A percentile compares a stretch with the other conserved stretches of the same genome.
These are phyloP conservation scores for Calamus simplicifolius DNA, from an alignment of 176 grass and related monocot genomes.

Conservation along the genomic window DNA sequence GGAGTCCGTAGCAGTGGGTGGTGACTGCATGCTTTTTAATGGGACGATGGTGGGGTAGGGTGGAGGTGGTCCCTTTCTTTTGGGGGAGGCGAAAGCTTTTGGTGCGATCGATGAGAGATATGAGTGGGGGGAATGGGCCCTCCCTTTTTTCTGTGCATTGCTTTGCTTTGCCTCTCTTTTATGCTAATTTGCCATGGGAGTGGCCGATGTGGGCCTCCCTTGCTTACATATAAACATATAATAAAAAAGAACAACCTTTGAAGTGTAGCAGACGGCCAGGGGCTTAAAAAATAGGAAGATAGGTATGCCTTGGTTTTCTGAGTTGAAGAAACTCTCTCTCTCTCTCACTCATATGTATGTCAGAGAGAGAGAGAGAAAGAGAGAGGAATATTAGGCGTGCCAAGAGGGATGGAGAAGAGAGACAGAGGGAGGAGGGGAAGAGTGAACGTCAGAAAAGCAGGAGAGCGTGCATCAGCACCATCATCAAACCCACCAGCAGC, in stretches of 20 bases:
- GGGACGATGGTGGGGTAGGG: background rate
- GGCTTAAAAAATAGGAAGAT: background rate
- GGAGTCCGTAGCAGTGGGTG: background rate
- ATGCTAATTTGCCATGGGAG: too few species aligned
- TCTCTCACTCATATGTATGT: background rate
- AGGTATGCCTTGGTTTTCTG: conserved; percentile 2
- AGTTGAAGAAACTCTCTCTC: conserved; percentile 1
- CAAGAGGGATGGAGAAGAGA: conserved; percentile 2
- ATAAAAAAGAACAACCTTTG: too few species aligned
- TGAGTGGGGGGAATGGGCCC: background rate
- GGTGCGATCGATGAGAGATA: background rate
- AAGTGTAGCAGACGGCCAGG: background rate
- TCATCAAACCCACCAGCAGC: conserved; percentile 29
- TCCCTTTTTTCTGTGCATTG: conserved; percentile 4
- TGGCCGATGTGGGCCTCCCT: too few species aligned
- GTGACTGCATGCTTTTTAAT: conserved; percentile 12
- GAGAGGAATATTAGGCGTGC: conserved; percentile 6
- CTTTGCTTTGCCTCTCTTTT: conserved; percentile 9
- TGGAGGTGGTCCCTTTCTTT: conserved; percentile 9
- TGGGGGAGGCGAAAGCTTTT: conserved; percentile 3
- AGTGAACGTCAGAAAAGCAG: conserved; percentile 16
- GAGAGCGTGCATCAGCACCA: conserved; percentile 28
- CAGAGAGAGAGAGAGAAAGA: background rate
- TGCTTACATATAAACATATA: background rate
- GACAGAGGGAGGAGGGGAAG: background rate